These are phyloP conservation scores for Amanita rubescens DNA, from an alignment of 768 basidiomycete species.

Conservation along the genomic window DNA sequence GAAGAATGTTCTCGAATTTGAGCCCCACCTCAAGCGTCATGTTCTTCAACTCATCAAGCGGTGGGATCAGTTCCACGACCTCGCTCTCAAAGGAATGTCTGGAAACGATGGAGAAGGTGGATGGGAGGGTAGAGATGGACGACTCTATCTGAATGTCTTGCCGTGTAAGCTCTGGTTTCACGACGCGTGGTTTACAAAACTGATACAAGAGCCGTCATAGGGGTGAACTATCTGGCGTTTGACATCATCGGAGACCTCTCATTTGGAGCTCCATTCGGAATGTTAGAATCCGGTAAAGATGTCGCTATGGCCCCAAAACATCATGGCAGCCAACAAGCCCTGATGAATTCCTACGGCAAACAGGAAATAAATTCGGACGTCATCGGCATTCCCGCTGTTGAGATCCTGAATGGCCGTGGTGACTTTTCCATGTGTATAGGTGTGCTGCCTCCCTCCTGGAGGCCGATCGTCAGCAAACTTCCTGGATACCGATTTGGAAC, in stretches of 20 bases:
- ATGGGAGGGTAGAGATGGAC: conserved; percentile 52
- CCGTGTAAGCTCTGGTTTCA: conserved; percentile 46
- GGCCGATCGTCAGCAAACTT: conserved; percentile 53
- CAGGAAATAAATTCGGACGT: conserved; percentile 35
- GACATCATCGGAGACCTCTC: conserved; percentile 83
- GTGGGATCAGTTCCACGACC: conserved; percentile 65
- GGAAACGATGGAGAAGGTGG: conserved; percentile 58
- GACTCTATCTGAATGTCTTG: conserved; percentile 68
- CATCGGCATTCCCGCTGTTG: conserved; percentile 65
- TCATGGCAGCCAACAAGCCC: conserved; percentile 42
- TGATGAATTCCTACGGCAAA: conserved; percentile 49
- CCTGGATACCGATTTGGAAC: conserved; percentile 72
- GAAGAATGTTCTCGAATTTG: conserved; percentile 82
- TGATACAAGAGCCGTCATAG: conserved; percentile 24
- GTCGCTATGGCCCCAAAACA: conserved; percentile 59
- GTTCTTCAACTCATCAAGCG: conserved; percentile 54
- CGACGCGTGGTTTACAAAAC: not conserved
- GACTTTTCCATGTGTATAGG: conserved; percentile 84
- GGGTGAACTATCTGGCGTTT: conserved; percentile 50
- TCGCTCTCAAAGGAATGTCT: conserved; percentile 43
- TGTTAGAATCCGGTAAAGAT: conserved; percentile 71
- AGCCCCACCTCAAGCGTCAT: conserved; percentile 64
- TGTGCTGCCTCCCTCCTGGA: conserved; percentile 63
- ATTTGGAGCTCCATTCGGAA: conserved; percentile 85
- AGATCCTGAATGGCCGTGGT: conserved; percentile 83